Evolutionary conservation across 345 rosid species (phyloP).

Genomic region (Syzygium grande): DNA sequence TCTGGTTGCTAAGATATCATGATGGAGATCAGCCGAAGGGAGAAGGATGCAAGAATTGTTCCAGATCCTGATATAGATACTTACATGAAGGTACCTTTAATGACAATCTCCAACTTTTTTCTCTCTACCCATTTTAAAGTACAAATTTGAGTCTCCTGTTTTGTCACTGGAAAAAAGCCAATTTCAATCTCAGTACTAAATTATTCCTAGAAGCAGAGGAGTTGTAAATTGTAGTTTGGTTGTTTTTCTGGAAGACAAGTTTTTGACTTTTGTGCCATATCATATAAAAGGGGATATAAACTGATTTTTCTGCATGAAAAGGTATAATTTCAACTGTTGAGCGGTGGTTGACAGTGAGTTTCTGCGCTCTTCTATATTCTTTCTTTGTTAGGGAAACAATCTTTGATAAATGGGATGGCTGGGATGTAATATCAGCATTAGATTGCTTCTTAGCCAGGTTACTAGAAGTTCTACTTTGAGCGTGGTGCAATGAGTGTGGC

Average conservation of each 20-base stretch:
- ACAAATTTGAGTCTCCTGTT: not conserved
- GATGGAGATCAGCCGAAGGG: slow-evolving; percentile 34
- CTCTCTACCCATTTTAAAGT: not conserved
- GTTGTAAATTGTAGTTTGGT: not conserved
- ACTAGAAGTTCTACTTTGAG: not conserved
- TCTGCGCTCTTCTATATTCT: not conserved
- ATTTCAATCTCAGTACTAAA: not conserved
- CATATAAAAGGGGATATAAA: not conserved
- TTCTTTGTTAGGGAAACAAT: not conserved
- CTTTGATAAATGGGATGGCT: not conserved
- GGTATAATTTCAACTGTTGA: not conserved
- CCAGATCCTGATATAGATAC: slow-evolving; percentile 41
- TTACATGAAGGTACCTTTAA: slow-evolving; percentile 36
- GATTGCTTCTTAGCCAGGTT: not conserved
- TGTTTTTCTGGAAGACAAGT: not conserved
- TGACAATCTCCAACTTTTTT: not conserved
- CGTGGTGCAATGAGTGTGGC: not conserved
- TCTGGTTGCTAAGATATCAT: slow-evolving; percentile 14
- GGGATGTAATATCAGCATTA: not conserved
- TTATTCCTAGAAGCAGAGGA: not conserved
- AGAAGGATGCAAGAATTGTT: slow-evolving; percentile 31
- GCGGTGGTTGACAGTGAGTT: not conserved
- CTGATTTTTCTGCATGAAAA: not conserved
- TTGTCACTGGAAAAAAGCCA: not conserved
- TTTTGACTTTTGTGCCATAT: not conserved